Percentiles rank a stretch among this genome's conserved stretches.
These are phyloP conservation scores for Linnemannia elongata DNA, from an alignment of 192 early-diverging fungal species.

Conservation along the genomic window DNA sequence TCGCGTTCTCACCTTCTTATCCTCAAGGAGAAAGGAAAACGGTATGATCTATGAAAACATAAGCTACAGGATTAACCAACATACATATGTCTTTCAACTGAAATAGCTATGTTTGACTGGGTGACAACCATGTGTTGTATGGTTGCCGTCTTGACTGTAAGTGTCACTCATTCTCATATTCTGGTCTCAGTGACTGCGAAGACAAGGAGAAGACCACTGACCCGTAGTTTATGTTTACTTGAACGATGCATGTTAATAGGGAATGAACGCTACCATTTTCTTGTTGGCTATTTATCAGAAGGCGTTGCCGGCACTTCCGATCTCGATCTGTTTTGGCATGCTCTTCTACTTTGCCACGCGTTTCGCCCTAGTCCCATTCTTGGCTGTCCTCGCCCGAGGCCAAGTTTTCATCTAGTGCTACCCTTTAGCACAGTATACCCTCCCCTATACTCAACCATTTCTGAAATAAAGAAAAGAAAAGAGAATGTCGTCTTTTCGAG, in stretches of 20 bases:
- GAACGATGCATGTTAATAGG: constrained; percentile 39
- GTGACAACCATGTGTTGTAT: constrained; percentile 83
- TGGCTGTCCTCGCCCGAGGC: constrained; percentile 28
- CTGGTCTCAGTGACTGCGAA: neutral
- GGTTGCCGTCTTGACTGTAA: constrained; percentile 80
- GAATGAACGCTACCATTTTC: constrained; percentile 90
- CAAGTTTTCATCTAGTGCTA: constrained; percentile 45
- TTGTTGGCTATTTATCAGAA: constrained; percentile 85
- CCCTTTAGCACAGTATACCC: neutral
- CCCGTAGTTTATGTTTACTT: neutral
- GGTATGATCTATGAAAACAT: too few species aligned
- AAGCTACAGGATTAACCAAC: neutral
- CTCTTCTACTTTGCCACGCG: constrained; percentile 81
- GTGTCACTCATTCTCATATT: neutral
- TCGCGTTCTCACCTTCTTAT: neutral
- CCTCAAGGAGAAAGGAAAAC: too few species aligned
- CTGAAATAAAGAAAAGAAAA: neutral
- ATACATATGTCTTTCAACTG: constrained; percentile 25
- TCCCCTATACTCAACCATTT: neutral
- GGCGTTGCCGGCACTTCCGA: constrained; percentile 88
- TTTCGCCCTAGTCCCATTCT: constrained; percentile 64
- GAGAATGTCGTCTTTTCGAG: neutral
- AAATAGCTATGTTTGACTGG: constrained; percentile 81
- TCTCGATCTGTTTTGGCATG: constrained; percentile 89
- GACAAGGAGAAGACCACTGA: too few species aligned